phyloP scores from a whole-genome alignment of 441 rosid species.

The Macaranga tanarius region DNA sequence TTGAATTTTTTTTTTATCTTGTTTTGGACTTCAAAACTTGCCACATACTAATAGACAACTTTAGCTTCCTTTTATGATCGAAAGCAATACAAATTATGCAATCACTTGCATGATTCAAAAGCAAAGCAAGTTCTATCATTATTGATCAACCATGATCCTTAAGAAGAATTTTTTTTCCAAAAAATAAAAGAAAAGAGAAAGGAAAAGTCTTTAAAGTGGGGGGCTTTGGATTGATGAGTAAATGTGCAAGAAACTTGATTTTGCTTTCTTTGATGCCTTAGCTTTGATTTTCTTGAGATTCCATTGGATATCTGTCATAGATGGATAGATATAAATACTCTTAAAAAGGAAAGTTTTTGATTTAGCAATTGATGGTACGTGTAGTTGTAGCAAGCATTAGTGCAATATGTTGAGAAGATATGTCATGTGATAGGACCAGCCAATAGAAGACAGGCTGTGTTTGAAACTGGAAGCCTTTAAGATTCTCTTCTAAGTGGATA shows the following conservation, averaged over 20 bases:
- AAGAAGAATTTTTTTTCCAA: background rate
- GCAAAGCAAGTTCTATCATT: conserved; percentile 8
- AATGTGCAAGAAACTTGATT: conserved; percentile 21
- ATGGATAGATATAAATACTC: conserved; percentile 5
- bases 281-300: conserved; percentile 14
- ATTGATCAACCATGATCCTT: background rate
- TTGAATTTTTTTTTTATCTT: too few relatives aligned
- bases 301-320: conserved; percentile 7
- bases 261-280: conserved; percentile 1
- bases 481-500: conserved; percentile 39
- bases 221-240: background rate
- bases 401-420: background rate
- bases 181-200: background rate
- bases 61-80: background rate
- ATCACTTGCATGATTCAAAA: conserved; percentile 10
- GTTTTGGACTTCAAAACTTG: background rate
- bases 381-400: conserved; percentile 8
- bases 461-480: conserved; percentile 25
- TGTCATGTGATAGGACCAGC: background rate
- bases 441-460: conserved; percentile 36
- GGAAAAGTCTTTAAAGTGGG: conserved; percentile 1
- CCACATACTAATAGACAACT: background rate
- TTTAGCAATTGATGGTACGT: conserved; percentile 13
- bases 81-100: background rate
- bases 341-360: conserved; percentile 8